Conservation (phyloP, 768 basidiomycete species). For the Gloeophyllum trabeum region DNA sequence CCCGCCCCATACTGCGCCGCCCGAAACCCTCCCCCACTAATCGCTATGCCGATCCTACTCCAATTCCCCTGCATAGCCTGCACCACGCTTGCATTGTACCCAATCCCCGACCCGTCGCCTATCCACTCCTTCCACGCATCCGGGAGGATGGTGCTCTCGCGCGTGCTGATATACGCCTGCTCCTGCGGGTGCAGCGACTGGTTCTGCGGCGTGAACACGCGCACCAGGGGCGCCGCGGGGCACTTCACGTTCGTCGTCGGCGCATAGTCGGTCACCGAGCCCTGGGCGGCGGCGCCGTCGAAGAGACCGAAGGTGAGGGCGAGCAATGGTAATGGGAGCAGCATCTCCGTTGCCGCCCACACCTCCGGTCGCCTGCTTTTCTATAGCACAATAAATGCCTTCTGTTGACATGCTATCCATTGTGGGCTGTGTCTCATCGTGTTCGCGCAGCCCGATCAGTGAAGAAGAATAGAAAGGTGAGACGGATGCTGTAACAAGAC, state of each 20-base stretch:
- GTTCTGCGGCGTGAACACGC: constrained; percentile 35
- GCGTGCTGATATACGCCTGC: constrained; percentile 29
- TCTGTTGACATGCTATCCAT: no score
- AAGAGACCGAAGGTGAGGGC: constrained; percentile 1
- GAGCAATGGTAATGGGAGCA: not conserved
- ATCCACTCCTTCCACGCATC: constrained; percentile 51
- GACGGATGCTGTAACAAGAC: no score
- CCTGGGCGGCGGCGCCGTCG: constrained; percentile 10
- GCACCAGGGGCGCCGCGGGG: constrained; percentile 37
- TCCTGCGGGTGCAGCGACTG: constrained; percentile 43
- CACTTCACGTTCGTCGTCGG: constrained; percentile 37
- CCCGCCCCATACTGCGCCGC: constrained; percentile 59
- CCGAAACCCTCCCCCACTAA: constrained; percentile 63
- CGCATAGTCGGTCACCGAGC: constrained; percentile 36
- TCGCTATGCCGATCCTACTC: constrained; percentile 49
- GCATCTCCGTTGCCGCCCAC: not conserved
- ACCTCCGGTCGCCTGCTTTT: no score
- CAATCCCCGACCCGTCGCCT: constrained; percentile 37
- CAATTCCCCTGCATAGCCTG: constrained; percentile 26
- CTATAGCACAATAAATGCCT: no score
- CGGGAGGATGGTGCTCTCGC: constrained; percentile 28
- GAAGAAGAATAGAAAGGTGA: no score
- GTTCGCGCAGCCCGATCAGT: no score
- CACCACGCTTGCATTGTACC: constrained; percentile 30
- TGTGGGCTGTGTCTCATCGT: no score